Evolutionary conservation across 345 rosid species (phyloP).

Genomic region (Leavenworthia alabamica): DNA sequence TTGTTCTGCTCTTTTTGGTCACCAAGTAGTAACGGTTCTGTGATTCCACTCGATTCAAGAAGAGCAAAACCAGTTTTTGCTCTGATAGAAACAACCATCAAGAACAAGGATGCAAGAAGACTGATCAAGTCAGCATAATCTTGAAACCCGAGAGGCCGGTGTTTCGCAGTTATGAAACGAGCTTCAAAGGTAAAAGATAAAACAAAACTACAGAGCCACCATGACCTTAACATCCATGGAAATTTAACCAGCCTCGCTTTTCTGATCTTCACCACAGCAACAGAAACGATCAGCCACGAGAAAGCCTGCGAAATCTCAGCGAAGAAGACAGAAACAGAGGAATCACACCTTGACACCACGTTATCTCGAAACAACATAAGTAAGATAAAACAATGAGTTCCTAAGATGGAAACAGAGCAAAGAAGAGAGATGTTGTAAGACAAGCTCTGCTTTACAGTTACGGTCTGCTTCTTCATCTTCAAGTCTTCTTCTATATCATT

Average conservation of each 20-base stretch:
- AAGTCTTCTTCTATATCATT: slow-evolving; percentile 26
- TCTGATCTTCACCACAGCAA: slow-evolving; percentile 35
- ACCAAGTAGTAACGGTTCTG: slow-evolving; percentile 54
- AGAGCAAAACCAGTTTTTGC: slow-evolving; percentile 57
- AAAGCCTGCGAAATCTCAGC: slow-evolving; percentile 46
- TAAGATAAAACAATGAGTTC: slow-evolving; percentile 41
- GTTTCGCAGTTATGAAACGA: slow-evolving; percentile 26
- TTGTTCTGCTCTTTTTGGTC: slow-evolving; percentile 30
- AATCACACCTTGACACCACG: slow-evolving; percentile 32
- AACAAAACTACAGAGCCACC: slow-evolving; percentile 82
- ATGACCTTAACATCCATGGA: slow-evolving; percentile 66
- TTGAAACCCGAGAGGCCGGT: slow-evolving; percentile 23
- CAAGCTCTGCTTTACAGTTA: slow-evolving; percentile 30
- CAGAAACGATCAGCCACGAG: slow-evolving; percentile 41
- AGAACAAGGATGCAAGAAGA: slow-evolving; percentile 48
- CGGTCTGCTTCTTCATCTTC: slow-evolving; percentile 30
- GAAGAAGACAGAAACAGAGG: slow-evolving; percentile 34
- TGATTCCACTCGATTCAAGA: slow-evolving; percentile 20
- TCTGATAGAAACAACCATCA: slow-evolving; percentile 47
- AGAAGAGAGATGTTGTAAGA: slow-evolving; percentile 37
- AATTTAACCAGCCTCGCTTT: slow-evolving; percentile 30
- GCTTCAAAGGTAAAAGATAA: slow-evolving; percentile 36
- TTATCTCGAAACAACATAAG: slow-evolving; percentile 36
- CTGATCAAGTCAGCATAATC: slow-evolving; percentile 46
- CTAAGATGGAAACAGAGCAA: slow-evolving; percentile 41